These are phyloP conservation scores for Stachybotrys echinatus DNA, from an alignment of 2,329 filamentous ascomycete genomes.

Conservation along the genomic window DNA sequence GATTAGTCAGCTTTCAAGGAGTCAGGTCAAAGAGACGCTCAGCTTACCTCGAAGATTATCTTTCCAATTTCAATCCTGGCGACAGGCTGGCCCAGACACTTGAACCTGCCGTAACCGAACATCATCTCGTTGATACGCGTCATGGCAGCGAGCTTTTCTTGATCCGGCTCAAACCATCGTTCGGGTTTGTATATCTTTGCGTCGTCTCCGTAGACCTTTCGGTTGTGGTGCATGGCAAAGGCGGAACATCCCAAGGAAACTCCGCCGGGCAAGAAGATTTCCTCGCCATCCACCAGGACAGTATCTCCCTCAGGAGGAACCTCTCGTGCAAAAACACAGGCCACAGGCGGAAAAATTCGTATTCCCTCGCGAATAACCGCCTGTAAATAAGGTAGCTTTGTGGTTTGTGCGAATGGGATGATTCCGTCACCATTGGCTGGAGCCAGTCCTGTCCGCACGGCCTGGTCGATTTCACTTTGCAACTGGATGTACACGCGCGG, in stretches of 20 bases:
- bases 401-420: conserved; percentile 27
- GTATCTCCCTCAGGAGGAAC: conserved; percentile 20
- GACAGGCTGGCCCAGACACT: conserved; percentile 31
- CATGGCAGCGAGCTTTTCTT: conserved; percentile 22
- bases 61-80: conserved; percentile 31
- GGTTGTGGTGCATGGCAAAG: conserved; percentile 22
- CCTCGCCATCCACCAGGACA: conserved; percentile 28
- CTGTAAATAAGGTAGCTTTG: conserved; percentile 39
- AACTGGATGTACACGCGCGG: conserved; percentile 41
- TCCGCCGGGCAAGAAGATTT: conserved; percentile 26
- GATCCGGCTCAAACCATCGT: conserved; percentile 29
- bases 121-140: conserved; percentile 26
- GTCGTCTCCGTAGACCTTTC: conserved; percentile 27
- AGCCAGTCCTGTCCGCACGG: conserved; percentile 31
- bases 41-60: conserved; percentile 34
- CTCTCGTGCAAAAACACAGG: conserved; percentile 27
- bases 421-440: conserved; percentile 36
- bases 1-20: no score
- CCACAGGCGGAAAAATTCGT: conserved; percentile 38
- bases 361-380: conserved; percentile 45
- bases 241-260: conserved; percentile 23
- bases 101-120: conserved; percentile 32
- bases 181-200: conserved; percentile 26
- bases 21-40: no score
- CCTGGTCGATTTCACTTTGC: conserved; percentile 29